Evolutionary conservation across 2,329 filamentous ascomycete genomes (phyloP).

Genomic region (Paraphaeosphaeria minitans): DNA sequence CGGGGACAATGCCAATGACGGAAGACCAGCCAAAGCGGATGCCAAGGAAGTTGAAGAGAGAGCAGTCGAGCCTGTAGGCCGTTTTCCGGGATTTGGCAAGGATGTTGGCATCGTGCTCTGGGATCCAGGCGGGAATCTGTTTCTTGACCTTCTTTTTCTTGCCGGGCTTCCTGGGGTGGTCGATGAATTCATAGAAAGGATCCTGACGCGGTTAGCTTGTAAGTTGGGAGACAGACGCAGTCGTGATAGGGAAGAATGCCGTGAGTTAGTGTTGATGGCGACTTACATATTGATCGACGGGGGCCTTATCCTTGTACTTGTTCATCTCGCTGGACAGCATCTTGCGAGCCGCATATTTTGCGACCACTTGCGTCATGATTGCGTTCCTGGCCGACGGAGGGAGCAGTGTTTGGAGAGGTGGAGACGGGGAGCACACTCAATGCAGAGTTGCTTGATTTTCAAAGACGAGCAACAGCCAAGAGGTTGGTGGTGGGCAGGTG

Average conservation of each 20-base stretch:
- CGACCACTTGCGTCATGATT: constrained; percentile 53
- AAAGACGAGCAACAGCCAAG: constrained; percentile 21
- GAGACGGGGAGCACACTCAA: constrained; percentile 8
- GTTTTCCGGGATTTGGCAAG: constrained; percentile 84
- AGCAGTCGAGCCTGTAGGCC: constrained; percentile 85
- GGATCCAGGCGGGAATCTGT: constrained; percentile 80
- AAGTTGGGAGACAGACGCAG: constrained; percentile 1
- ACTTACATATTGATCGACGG: constrained; percentile 50
- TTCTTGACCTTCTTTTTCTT: constrained; percentile 86
- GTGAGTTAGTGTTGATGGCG: not conserved
- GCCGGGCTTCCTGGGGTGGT: constrained; percentile 71
- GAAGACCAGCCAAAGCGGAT: constrained; percentile 88
- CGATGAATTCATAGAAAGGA: constrained; percentile 84
- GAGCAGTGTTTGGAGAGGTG: constrained; percentile 9
- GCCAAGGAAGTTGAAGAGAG: constrained; percentile 79
- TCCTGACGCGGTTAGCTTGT: constrained; percentile 62
- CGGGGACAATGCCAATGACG: constrained; percentile 82
- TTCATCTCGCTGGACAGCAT: constrained; percentile 54
- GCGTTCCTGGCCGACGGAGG: constrained; percentile 21
- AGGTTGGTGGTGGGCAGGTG: constrained; percentile 15
- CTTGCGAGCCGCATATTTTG: constrained; percentile 58
- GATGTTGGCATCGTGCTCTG: constrained; percentile 78
- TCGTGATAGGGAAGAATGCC: not conserved
- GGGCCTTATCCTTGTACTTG: constrained; percentile 53
- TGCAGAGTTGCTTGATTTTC: constrained; percentile 22